These are phyloP conservation scores for Globisporangium paroecandrum DNA, from an alignment of 352 stramenopile species.

Conservation along the genomic window DNA sequence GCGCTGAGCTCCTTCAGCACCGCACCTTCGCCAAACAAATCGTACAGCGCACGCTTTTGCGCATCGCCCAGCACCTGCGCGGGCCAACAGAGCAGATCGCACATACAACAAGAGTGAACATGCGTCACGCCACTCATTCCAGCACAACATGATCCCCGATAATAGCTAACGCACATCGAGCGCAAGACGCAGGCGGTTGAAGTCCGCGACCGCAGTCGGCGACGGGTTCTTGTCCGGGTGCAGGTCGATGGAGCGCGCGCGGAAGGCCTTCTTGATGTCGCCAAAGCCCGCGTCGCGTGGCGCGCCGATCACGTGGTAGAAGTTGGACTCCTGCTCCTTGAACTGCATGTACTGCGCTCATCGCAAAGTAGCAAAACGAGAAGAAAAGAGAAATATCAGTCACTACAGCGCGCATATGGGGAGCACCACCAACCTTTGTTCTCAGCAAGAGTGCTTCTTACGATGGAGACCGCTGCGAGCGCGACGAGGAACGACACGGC, in stretches of 20 bases:
- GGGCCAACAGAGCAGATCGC: background rate
- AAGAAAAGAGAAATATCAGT: background rate
- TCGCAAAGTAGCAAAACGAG: background rate
- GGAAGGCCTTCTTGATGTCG: conserved; percentile 98
- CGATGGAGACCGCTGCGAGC: conserved; percentile 92
- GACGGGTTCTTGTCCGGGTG: conserved; percentile 97
- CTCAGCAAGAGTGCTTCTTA: conserved; percentile 17
- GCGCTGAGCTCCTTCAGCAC: conserved; percentile 88
- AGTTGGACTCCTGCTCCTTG: conserved; percentile 90
- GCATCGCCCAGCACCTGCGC: conserved; percentile 75
- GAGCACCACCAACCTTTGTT: background rate
- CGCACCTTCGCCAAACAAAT: conserved; percentile 91
- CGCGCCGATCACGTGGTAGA: conserved; percentile 92
- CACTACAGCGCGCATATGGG: background rate
- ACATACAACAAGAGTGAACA: conserved; percentile 2
- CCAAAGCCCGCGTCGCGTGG: conserved; percentile 84
- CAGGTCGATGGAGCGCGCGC: conserved; percentile 91
- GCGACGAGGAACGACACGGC: conserved; percentile 92
- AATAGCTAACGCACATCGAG: conserved; percentile 83
- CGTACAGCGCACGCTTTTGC: conserved; percentile 93
- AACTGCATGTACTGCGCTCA: conserved; percentile 69
- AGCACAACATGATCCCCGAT: background rate
- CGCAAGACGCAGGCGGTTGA: conserved; percentile 91
- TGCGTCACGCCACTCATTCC: background rate
- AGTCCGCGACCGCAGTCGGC: conserved; percentile 88